Percentiles rank a stretch among this genome's conserved stretches.
phyloP scores from a whole-genome alignment of 2,329 filamentous ascomycete genomes.

The Sporothrix phasma region DNA sequence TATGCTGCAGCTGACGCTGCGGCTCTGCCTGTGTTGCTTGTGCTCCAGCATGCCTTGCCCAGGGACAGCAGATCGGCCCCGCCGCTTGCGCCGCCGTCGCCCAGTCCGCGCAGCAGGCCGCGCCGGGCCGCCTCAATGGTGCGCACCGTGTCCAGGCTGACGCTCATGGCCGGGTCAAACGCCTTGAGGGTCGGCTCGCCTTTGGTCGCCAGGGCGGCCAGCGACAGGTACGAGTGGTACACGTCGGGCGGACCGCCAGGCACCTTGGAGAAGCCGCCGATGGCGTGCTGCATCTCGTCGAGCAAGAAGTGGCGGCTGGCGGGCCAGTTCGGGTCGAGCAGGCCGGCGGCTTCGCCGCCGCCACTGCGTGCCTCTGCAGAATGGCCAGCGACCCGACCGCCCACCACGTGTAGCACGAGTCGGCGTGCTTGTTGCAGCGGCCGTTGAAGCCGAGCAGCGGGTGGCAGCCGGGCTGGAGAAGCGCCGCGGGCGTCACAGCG shows the following conservation, averaged over 20 bases:
- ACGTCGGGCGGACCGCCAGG: slow-evolving; percentile 63
- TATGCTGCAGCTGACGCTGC: neutral
- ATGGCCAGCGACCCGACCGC: slow-evolving; percentile 54
- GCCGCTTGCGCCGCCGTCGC: neutral
- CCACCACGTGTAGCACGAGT: slow-evolving; percentile 97
- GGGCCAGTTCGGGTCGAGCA: slow-evolving; percentile 46
- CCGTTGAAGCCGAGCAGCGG: slow-evolving; percentile 67
- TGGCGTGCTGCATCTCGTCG: slow-evolving; percentile 73
- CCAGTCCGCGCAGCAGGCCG: slow-evolving; percentile 24
- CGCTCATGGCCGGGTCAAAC: slow-evolving; percentile 67
- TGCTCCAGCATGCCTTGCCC: slow-evolving; percentile 7
- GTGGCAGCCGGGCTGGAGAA: slow-evolving; percentile 21
- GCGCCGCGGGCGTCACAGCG: neutral
- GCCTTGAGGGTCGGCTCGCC: slow-evolving; percentile 58
- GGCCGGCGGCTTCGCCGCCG: slow-evolving; percentile 22
- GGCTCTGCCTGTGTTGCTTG: neutral
- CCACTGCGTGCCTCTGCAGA: slow-evolving; percentile 15
- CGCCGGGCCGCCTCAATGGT: slow-evolving; percentile 40
- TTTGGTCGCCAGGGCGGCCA: slow-evolving; percentile 68
- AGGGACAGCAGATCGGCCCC: slow-evolving; percentile 2
- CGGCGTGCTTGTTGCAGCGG: slow-evolving; percentile 78
- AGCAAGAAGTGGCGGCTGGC: slow-evolving; percentile 70
- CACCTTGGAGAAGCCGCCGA: slow-evolving; percentile 72
- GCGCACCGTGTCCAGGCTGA: slow-evolving; percentile 50
- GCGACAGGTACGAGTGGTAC: slow-evolving; percentile 80